Percentiles rank a stretch among this genome's conserved stretches.
Evolutionary conservation across 305 asterid genomes (phyloP).

Genomic region (Salvia sclarea): DNA sequence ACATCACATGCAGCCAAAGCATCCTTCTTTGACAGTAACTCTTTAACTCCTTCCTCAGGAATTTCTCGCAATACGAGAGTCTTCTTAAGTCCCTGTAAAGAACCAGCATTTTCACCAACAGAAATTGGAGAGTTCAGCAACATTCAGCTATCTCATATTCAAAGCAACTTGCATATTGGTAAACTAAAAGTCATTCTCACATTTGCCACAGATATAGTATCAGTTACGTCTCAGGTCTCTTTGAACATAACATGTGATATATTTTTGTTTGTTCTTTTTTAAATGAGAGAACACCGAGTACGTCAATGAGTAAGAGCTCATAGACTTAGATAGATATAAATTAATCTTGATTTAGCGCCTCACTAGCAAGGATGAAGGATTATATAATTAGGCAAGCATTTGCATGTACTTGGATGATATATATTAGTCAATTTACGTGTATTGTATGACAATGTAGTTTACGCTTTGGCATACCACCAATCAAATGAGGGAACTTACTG

Average conservation of each 20-base stretch:
- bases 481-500: constrained; percentile 50
- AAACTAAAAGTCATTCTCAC: neutral
- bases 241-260: neutral
- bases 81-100: constrained; percentile 69
- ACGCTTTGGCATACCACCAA: neutral
- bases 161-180: neutral
- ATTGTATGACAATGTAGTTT: neutral
- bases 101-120: constrained; percentile 22
- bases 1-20: constrained; percentile 89
- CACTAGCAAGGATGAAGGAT: too few relatives aligned
- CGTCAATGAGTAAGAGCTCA: neutral
- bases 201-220: neutral
- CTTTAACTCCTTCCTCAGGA: constrained; percentile 73
- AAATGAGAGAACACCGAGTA: neutral
- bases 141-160: constrained; percentile 14
- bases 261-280: neutral
- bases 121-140: constrained; percentile 17
- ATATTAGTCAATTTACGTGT: constrained; percentile 14
- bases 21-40: constrained; percentile 67
- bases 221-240: neutral
- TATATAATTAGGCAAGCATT: constrained; percentile 1
- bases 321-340: too few relatives aligned
- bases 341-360: too few relatives aligned
- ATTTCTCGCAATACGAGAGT: constrained; percentile 87
- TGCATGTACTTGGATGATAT: neutral